Percentiles rank a stretch among this genome's conserved stretches.
These are phyloP conservation scores for Penicillium sp. DNA, from an alignment of 2,329 filamentous ascomycete species.

Conservation along the genomic window DNA sequence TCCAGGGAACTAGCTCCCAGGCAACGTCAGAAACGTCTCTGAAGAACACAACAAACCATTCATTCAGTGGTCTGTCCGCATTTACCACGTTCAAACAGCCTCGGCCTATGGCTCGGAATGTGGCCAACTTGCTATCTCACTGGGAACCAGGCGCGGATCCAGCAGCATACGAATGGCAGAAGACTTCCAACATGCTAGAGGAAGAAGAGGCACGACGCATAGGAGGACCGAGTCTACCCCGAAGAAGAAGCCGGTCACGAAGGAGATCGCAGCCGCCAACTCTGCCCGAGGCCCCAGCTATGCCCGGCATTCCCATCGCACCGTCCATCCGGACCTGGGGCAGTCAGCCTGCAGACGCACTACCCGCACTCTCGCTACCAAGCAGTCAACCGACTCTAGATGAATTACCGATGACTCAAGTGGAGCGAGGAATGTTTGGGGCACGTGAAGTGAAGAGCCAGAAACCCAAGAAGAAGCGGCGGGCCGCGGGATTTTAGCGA, in stretches of 20 bases:
- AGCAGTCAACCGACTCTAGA: conserved; percentile 43
- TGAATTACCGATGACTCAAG: conserved; percentile 46
- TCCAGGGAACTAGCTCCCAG: neutral
- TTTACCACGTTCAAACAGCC: conserved; percentile 35
- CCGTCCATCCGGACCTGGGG: conserved; percentile 35
- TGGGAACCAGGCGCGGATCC: conserved; percentile 43
- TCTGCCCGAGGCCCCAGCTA: conserved; percentile 19
- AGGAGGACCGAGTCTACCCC: conserved; percentile 21
- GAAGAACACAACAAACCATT: conserved; percentile 6
- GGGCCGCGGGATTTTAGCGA: conserved; percentile 47
- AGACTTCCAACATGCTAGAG: conserved; percentile 25
- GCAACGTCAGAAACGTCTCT: neutral
- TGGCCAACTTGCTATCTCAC: conserved; percentile 39
- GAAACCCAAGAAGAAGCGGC: conserved; percentile 46
- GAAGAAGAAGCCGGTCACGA: conserved; percentile 29
- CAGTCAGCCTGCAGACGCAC: conserved; percentile 37
- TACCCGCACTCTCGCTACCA: conserved; percentile 25
- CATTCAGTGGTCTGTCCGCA: conserved; percentile 32
- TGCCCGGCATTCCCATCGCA: conserved; percentile 32
- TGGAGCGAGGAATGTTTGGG: conserved; percentile 45
- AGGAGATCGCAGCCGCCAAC: conserved; percentile 32
- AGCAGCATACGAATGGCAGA: conserved; percentile 40
- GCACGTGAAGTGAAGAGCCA: conserved; percentile 37
- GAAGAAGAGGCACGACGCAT: conserved; percentile 26
- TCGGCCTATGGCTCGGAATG: conserved; percentile 28